Evolutionary conservation across 2,329 filamentous ascomycete species (phyloP).

Genomic region (Xylaria sp.): DNA sequence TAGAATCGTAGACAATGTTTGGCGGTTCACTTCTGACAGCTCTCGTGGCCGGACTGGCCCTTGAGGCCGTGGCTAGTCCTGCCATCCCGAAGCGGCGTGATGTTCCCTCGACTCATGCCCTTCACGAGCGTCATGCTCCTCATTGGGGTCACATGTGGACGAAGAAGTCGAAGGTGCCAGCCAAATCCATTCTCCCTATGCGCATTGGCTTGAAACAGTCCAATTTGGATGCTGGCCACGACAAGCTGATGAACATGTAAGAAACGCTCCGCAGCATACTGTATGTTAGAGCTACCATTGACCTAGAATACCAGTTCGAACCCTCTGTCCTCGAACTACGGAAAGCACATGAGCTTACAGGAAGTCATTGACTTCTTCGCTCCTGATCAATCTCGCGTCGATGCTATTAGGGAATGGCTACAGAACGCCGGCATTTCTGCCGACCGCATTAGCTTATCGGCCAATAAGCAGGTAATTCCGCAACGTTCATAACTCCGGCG

Average conservation of each 20-base stretch:
- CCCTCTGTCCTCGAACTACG: slow-evolving; percentile 49
- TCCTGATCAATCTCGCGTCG: slow-evolving; percentile 49
- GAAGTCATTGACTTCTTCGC: slow-evolving; percentile 55
- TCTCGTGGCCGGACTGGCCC: slow-evolving; percentile 37
- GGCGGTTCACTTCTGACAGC: slow-evolving; percentile 35
- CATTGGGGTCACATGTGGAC: slow-evolving; percentile 46
- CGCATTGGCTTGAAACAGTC: slow-evolving; percentile 50
- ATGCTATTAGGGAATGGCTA: slow-evolving; percentile 51
- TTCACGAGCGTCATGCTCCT: slow-evolving; percentile 50
- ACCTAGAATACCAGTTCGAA: slow-evolving; percentile 40
- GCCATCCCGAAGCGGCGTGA: slow-evolving; percentile 35
- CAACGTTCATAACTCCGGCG: neutral
- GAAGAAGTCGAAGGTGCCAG: slow-evolving; percentile 43
- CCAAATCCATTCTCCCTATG: slow-evolving; percentile 47
- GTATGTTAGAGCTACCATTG: slow-evolving; percentile 7
- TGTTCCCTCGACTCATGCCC: slow-evolving; percentile 44
- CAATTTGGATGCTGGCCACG: slow-evolving; percentile 48
- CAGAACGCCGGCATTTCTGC: slow-evolving; percentile 47
- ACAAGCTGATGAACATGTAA: slow-evolving; percentile 50
- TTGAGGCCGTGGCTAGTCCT: slow-evolving; percentile 39
- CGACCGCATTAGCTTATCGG: slow-evolving; percentile 41
- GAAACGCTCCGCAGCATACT: neutral
- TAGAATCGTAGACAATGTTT: slow-evolving; percentile 35
- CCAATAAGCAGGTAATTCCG: slow-evolving; percentile 43
- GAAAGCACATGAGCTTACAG: slow-evolving; percentile 53